Evolutionary conservation across 1,139 yeast genomes (phyloP).

Genomic region (Sugiyamaella japonica): DNA sequence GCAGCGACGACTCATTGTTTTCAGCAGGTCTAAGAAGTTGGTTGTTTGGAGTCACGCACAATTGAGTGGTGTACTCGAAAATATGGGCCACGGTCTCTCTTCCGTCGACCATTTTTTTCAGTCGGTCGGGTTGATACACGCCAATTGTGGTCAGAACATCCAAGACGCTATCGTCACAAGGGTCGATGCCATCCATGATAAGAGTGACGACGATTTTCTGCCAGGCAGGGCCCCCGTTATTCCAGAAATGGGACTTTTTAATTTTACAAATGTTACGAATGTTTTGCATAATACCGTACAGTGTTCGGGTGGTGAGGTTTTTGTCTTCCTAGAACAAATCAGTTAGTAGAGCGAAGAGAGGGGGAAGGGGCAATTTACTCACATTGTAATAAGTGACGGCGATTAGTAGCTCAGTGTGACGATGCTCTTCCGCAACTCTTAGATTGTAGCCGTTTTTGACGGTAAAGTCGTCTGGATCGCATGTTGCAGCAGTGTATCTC

Average conservation of each 20-base stretch:
- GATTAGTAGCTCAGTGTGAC: slow-evolving; percentile 84
- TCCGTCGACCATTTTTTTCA: slow-evolving; percentile 85
- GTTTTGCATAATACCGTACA: slow-evolving; percentile 92
- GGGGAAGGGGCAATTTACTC: background rate
- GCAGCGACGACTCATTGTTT: slow-evolving; percentile 56
- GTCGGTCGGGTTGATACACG: slow-evolving; percentile 91
- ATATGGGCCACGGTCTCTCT: slow-evolving; percentile 87
- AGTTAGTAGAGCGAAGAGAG: background rate
- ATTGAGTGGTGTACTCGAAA: slow-evolving; percentile 78
- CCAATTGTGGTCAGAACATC: slow-evolving; percentile 91
- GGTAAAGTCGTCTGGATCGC: slow-evolving; percentile 77
- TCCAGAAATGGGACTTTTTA: slow-evolving; percentile 53
- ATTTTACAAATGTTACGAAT: slow-evolving; percentile 78
- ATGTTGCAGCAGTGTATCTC: slow-evolving; percentile 77
- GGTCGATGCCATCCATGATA: slow-evolving; percentile 93
- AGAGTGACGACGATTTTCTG: slow-evolving; percentile 86
- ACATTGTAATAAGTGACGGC: slow-evolving; percentile 87
- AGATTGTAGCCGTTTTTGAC: slow-evolving; percentile 68
- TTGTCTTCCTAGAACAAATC: slow-evolving; percentile 62
- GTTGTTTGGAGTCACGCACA: slow-evolving; percentile 55
- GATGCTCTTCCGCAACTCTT: slow-evolving; percentile 68
- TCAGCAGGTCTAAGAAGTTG: slow-evolving; percentile 52
- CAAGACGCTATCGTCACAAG: slow-evolving; percentile 77
- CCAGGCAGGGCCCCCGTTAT: slow-evolving; percentile 91
- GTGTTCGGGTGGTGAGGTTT: slow-evolving; percentile 78